Base-by-base conservation (phyloP, 1,284 basidiomycete species). In the Rhizoctonia solani region DNA sequence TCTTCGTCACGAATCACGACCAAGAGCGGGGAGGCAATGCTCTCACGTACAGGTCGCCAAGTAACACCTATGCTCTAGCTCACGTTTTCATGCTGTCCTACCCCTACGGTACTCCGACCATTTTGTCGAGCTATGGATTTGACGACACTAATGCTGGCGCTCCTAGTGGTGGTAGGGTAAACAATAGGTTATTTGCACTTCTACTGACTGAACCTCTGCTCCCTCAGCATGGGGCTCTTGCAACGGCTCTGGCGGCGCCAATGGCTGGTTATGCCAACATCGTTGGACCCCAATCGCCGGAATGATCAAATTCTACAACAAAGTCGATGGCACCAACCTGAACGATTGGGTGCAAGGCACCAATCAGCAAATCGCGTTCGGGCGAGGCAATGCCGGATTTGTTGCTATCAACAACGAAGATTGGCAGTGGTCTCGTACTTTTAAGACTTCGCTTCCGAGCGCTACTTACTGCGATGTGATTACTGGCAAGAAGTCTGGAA, bases 1-100 rank as follows among this genome's bases (percentile, higher is more conserved):
- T 86, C n/a, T 88, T 89, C 69, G 86, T 89, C 3, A 79, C 82
- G 0, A 87, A 89, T 72, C 87, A 88, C 69, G 87, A 89, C 71
- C 88, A 87, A 0, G 87, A 89, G 74, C 76, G 87, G 41, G 86
- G 86, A 70, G 84, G 83, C 1, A 71, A 68, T 37, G 86, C 86
- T 0, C 77, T 88, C 14, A 87, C 83, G 70, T 78, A 79, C 69
- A 83, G 83, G 67, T 88, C 87, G 0, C 79, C 86, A 0, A 83
- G 81, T 19, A 88, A 88, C 73, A 82, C 83, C 0, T 88, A 88
- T 72, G 79, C 81, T 13, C 78, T 81, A 1, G 86, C 85, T 0
- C 81, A 77, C n/a, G 80, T 89, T 27, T 87, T 87, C 77, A 86
- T 84, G 0, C 80, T 89, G 74, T 50, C 67, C 3, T 72, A 56